Conservation (phyloP, 306 rosid genomes). For the Sphenostylis stenocarpa region DNA sequence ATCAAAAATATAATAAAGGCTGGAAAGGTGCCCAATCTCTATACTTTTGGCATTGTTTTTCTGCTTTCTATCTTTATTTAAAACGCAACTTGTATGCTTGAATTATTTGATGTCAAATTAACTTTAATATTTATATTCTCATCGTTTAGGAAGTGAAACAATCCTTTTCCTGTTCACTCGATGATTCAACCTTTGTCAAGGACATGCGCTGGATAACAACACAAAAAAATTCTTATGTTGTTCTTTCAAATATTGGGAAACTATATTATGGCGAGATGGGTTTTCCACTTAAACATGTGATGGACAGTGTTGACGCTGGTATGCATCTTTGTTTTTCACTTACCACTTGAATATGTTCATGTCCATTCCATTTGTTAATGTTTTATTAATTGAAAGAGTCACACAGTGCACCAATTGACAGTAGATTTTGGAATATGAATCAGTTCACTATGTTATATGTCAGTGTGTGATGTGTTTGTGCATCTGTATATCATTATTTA, state of each 20-base stretch:
- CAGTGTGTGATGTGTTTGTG: not conserved
- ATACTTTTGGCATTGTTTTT: not conserved
- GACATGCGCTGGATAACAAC: constrained; percentile 73
- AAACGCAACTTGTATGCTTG: not conserved
- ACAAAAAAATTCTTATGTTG: constrained; percentile 49
- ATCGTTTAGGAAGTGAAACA: constrained; percentile 58
- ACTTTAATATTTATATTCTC: constrained; percentile 28
- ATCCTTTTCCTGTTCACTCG: constrained; percentile 51
- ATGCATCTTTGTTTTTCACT: constrained; percentile 25
- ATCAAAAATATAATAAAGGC: not conserved
- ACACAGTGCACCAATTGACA: not conserved
- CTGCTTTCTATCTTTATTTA: constrained; percentile 13
- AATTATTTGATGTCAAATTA: not conserved
- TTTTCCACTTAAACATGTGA: constrained; percentile 47
- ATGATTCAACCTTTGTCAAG: constrained; percentile 54
- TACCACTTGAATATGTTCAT: not conserved
- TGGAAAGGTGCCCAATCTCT: not conserved
- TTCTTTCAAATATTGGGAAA: constrained; percentile 66
- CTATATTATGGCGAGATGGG: constrained; percentile 55
- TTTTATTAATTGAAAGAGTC: constrained; percentile 24
- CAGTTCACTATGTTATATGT: not conserved
- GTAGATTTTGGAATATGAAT: not conserved
- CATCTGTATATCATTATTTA: not conserved
- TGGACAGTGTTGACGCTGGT: constrained; percentile 85
- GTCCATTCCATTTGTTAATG: not conserved